Evolutionary conservation across 2,329 filamentous ascomycete species (phyloP), one percentile per base, ranked within the genome.

Genomic region (Fusarium heterosporum): DNA sequence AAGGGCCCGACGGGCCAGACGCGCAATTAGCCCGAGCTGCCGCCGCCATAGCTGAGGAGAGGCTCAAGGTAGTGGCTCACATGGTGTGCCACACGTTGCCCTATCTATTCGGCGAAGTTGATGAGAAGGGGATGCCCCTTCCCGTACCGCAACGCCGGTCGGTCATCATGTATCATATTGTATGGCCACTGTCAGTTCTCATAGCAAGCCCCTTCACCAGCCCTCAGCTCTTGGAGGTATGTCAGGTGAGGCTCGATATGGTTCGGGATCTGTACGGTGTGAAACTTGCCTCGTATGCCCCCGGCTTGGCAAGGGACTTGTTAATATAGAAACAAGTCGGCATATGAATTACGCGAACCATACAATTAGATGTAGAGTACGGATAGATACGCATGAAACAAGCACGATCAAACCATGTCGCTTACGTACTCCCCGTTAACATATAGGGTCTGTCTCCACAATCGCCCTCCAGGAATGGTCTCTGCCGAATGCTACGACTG

Each of bases 101-200:
- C 4, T 66, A 55, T 32, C 3, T 66, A 13, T 59, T 66, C 51
- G 64, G 64, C 0, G 64, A 66, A n/a, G 57, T 66, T 32, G 29
- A 63, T 22, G 42, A 47, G 28, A 32, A 63, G 19, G 64, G 64
- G 16, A 14, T 46, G 14, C 57, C 63, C 13, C 30, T 66, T 16
- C 14, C 52, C 10, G 52, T 50, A 10, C 63, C 64, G 9, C 51
- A 66, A 19, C 47, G 45, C 6, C 63, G 59, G 19, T 46, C 32
- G 11, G 64, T 55, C 8, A 28, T 63, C 28, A 66, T 66, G 64
- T 66, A 66, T 45, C 57, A 63, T 30, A 36, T 66, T 3, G 26
- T 66, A 19, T 66, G 64, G 64, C 64, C 64, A 3, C 63, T 66
- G 6, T 30, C 62, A 19, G 28, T 63, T 10, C 36, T 61, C 7